Evolutionary conservation across 352 stramenopile species (phyloP).

Genomic region (Phytopythium oedochilum): DNA sequence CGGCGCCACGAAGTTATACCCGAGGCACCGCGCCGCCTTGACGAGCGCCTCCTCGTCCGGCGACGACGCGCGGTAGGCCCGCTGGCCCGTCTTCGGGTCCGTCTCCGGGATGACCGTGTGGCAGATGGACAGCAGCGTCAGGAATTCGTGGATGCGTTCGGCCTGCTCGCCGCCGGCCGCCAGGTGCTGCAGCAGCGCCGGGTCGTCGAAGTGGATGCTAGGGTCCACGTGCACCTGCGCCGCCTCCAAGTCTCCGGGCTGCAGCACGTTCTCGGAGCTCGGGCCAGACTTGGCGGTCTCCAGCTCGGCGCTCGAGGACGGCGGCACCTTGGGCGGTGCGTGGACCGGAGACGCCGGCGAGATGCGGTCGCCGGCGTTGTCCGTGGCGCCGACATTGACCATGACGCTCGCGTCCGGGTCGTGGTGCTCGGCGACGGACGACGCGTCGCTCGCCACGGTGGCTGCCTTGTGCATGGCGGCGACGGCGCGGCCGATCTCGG

Average conservation of each 20-base stretch:
- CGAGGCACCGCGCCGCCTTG: constrained; percentile 52
- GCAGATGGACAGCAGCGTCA: constrained; percentile 51
- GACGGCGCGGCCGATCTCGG: constrained; percentile 94
- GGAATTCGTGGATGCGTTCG: constrained; percentile 49
- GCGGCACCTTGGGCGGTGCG: not conserved
- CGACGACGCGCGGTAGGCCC: constrained; percentile 50
- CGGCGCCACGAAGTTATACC: constrained; percentile 54
- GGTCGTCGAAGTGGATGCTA: constrained; percentile 55
- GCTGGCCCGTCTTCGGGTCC: constrained; percentile 49
- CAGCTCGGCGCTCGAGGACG: not conserved
- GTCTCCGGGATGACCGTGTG: constrained; percentile 63
- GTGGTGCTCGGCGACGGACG: not conserved
- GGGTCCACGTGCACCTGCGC: constrained; percentile 51
- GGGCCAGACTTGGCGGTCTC: constrained; percentile 2
- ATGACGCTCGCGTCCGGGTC: not conserved
- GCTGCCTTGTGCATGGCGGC: constrained; percentile 19
- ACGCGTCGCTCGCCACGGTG: not conserved
- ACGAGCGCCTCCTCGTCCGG: constrained; percentile 68
- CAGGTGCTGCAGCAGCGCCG: constrained; percentile 26
- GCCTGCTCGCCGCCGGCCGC: constrained; percentile 25
- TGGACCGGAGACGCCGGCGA: constrained; percentile 3
- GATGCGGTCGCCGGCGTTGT: not conserved
- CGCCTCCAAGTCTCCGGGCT: constrained; percentile 14
- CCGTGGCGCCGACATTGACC: constrained; percentile 1
- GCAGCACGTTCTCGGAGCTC: not conserved